These are phyloP conservation scores for Fusarium virguliforme DNA, from an alignment of 2,329 filamentous ascomycete species.

Conservation along the genomic window DNA sequence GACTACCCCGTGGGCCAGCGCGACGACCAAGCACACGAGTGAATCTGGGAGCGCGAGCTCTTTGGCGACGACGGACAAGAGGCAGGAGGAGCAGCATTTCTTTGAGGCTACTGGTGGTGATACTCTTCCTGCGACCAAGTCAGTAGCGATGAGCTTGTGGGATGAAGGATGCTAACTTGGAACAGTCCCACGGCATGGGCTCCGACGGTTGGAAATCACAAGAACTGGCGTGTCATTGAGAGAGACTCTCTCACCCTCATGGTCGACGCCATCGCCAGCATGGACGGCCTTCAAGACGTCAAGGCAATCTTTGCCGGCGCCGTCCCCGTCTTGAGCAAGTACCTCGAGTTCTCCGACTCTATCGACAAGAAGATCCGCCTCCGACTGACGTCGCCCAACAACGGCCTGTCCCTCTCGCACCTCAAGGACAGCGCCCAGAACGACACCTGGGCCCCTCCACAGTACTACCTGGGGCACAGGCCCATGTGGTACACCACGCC, in stretches of 20 bases:
- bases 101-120: constrained; percentile 12
- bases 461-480: not conserved
- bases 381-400: constrained; percentile 3
- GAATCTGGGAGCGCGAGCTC: not conserved
- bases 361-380: not conserved
- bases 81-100: not conserved
- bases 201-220: constrained; percentile 4
- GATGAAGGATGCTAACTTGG: not conserved
- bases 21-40: not conserved
- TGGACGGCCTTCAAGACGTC: not conserved
- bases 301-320: not conserved
- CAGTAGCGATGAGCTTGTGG: not conserved
- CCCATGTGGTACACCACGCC: not conserved
- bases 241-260: not conserved
- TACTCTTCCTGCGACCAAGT: constrained; percentile 10
- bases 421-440: not conserved
- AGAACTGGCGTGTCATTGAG: constrained; percentile 10
- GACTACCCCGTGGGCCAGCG: not conserved
- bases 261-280: not conserved
- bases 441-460: not conserved
- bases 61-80: not conserved
- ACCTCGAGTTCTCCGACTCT: not conserved
- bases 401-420: not conserved
- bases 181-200: not conserved
- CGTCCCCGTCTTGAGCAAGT: not conserved